These are phyloP conservation scores for Exobasidium rhododendri DNA, from an alignment of 1,284 basidiomycete species.

Conservation along the genomic window DNA sequence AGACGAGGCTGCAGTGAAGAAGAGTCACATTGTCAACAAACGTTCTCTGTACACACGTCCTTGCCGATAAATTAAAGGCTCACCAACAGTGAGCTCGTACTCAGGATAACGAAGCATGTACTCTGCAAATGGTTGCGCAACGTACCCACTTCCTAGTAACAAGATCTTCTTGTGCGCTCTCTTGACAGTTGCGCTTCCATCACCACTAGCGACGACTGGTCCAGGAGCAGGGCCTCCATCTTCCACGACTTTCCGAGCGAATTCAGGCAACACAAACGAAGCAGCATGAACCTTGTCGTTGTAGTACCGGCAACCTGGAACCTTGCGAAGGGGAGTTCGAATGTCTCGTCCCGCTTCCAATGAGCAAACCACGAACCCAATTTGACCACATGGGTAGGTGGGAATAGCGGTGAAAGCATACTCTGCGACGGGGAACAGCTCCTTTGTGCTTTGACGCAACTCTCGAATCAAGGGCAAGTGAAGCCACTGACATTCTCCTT, in stretches of 20 bases:
- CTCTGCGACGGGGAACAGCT: slow-evolving; percentile 78
- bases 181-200: slow-evolving; percentile 47
- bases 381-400: slow-evolving; percentile 95
- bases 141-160: slow-evolving; percentile 89
- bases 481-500: slow-evolving; percentile 94
- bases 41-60: slow-evolving; percentile 68
- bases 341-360: slow-evolving; percentile 60
- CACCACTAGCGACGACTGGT: slow-evolving; percentile 57
- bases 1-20: slow-evolving; percentile 32
- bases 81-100: slow-evolving; percentile 73
- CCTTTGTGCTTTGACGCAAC: slow-evolving; percentile 70
- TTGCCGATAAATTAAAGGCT: slow-evolving; percentile 44
- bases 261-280: slow-evolving; percentile 88
- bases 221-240: slow-evolving; percentile 47
- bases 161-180: slow-evolving; percentile 70
- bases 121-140: slow-evolving; percentile 88
- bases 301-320: slow-evolving; percentile 72
- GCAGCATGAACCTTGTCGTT: slow-evolving; percentile 76
- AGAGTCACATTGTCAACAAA: slow-evolving; percentile 62
- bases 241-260: slow-evolving; percentile 64
- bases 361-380: slow-evolving; percentile 89
- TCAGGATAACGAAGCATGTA: slow-evolving; percentile 79
- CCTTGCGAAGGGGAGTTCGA: slow-evolving; percentile 61
- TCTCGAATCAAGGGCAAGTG: slow-evolving; percentile 84
- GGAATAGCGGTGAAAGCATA: slow-evolving; percentile 97